Evolutionary conservation across 1,284 basidiomycete species (phyloP), one percentile per base, ranked within the genome.

Genomic region (Sparassis latifolia): DNA sequence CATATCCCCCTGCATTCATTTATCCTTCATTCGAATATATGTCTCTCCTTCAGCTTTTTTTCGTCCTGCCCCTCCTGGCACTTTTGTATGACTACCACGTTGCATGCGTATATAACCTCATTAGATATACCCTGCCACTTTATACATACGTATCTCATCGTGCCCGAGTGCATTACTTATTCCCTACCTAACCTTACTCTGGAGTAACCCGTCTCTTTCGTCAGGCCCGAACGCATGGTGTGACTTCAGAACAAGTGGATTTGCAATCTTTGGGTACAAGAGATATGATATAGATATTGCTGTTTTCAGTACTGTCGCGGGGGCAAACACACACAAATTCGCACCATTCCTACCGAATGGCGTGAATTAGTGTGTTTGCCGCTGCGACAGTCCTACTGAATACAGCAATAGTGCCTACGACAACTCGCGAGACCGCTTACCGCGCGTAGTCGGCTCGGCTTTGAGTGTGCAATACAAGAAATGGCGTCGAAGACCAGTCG

Each of bases 401-500:
- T 20, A 20, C 20, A 20, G 20, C 20, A 20, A 20, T 20, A 49
- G 9, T 3, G 44, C 44, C 57, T 51, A 62, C 3, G 55, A 45
- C 47, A 55, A 52, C 47, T 66, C 65, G 40, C 64, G 58, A 44
- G 64, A 60, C 33, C 62, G 58, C 57, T 66, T 58, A 48, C 61
- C 45, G 52, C 62, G 66, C 33, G 56, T 50, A 6, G 54, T 53
- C 30, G 54, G 55, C 45, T 69, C 67, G 29, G 49, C 54, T 58
- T 83, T 86, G 48, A 91, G 69, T 1, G 80, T 77, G 65, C 88
- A 90, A 59, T 84, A 91, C 33, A 91, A 70, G 66, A 91, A 91
- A 65, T 91, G 88, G 9, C 88, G 77, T 10, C 87, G 76, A 5
- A 88, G 84, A 2, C 87, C 87, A 9, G 77, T 72, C 10, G 76